phyloP scores from a whole-genome alignment of 805 yeast genomes.

The Wickerhamiella kurtzmanii region DNA sequence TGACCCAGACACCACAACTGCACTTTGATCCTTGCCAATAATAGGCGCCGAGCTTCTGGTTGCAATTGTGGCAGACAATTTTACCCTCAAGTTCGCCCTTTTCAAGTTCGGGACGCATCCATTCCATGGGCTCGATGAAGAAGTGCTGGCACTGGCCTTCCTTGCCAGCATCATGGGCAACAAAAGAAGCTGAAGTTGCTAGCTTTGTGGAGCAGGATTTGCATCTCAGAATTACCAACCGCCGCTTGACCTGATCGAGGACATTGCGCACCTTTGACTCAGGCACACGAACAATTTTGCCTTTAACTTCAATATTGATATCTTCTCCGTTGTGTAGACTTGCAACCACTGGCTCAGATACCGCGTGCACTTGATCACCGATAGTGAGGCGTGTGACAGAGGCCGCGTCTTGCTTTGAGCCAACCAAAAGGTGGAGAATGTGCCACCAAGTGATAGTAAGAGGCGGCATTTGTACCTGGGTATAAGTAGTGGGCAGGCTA shows the following conservation, averaged over 20 bases:
- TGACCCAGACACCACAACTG: conserved; percentile 90
- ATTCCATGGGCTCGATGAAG: conserved; percentile 74
- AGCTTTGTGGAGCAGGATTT: conserved; percentile 64
- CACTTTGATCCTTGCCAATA: conserved; percentile 92
- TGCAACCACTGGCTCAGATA: conserved; percentile 4
- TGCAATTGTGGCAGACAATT: conserved; percentile 72
- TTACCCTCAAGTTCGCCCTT: conserved; percentile 76
- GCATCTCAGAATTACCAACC: conserved; percentile 40
- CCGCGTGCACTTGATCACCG: conserved; percentile 1
- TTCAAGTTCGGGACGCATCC: conserved; percentile 79
- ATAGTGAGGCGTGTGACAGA: conserved; percentile 1
- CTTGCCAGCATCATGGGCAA: conserved; percentile 34
- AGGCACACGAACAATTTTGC: conserved; percentile 3
- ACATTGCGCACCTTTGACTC: conserved; percentile 12
- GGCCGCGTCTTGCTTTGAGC: conserved; percentile 23
- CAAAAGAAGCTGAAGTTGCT: conserved; percentile 49
- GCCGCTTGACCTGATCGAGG: conserved; percentile 11
- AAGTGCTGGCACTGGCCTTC: conserved; percentile 54
- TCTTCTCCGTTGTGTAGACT: not conserved
- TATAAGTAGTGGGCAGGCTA: conserved; percentile 26
- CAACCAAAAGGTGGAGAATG: conserved; percentile 7
- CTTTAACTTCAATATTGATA: conserved; percentile 8
- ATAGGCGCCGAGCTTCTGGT: conserved; percentile 76
- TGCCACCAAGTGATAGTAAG: conserved; percentile 16
- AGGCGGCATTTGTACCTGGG: conserved; percentile 22